Evolutionary conservation across 331 rosid species (phyloP).

Genomic region (Acacia pycnantha): DNA sequence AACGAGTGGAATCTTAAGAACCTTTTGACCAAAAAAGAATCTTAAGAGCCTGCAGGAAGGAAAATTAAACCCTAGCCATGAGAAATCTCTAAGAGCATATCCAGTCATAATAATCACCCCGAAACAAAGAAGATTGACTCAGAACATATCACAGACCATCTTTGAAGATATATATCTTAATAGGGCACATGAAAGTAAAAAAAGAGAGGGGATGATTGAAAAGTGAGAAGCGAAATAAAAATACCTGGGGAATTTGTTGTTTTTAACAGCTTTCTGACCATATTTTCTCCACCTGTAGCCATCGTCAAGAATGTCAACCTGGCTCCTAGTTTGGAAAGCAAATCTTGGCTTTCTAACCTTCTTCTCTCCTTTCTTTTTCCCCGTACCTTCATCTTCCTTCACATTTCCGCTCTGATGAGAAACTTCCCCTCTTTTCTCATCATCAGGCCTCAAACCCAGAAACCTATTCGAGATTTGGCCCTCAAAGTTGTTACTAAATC

Average conservation of each 20-base stretch:
- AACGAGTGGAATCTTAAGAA: not conserved
- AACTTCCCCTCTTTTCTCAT: constrained; percentile 21
- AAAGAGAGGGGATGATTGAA: too few relatives aligned
- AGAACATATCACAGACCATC: not conserved
- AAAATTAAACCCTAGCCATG: not conserved
- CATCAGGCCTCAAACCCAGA: constrained; percentile 29
- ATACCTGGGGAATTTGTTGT: constrained; percentile 90
- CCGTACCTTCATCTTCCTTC: not conserved
- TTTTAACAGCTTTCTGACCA: constrained; percentile 93
- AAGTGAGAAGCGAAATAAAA: too few relatives aligned
- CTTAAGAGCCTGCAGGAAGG: not conserved
- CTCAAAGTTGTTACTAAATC: not conserved
- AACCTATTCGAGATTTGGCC: constrained; percentile 46
- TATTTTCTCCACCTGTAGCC: constrained; percentile 96
- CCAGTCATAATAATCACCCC: not conserved
- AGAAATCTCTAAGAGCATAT: not conserved
- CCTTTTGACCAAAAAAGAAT: too few relatives aligned
- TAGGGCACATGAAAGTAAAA: not conserved
- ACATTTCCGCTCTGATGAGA: not conserved
- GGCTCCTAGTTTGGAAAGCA: constrained; percentile 88
- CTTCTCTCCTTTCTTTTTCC: constrained; percentile 59
- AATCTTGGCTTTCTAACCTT: constrained; percentile 68
- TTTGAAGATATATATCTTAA: not conserved
- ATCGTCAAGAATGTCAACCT: constrained; percentile 92
- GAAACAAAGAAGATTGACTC: not conserved